phyloP scores from a whole-genome alignment of 225 moss, liverwort and hornwort genomes.

The Bryum argenteum region DNA sequence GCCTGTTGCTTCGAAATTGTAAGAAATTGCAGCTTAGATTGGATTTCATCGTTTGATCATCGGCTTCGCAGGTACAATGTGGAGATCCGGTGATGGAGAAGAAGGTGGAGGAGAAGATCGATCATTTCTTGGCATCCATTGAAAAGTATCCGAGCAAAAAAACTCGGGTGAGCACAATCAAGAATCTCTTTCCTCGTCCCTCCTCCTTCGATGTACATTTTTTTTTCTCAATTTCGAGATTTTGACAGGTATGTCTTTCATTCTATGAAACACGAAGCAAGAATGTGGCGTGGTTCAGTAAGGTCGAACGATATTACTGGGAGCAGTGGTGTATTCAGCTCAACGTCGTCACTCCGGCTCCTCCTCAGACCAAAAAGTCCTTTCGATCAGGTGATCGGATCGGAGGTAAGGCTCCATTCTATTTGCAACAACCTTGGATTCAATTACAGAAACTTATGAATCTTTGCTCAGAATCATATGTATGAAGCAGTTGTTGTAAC shows the following conservation, averaged over 20 bases:
- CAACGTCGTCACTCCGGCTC: slow-evolving; percentile 63
- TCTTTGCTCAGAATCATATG: too few relatives aligned
- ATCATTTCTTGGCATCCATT: slow-evolving; percentile 71
- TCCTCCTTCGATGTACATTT: neutral
- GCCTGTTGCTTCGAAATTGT: neutral
- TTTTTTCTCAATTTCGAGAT: slow-evolving; percentile 1
- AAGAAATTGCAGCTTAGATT: neutral
- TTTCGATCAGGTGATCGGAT: slow-evolving; percentile 44
- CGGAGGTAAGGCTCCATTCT: slow-evolving; percentile 32
- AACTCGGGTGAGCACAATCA: slow-evolving; percentile 51
- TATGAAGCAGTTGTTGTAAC: too few relatives aligned
- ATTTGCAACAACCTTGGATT: too few relatives aligned
- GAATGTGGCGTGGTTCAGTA: slow-evolving; percentile 81
- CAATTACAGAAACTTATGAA: too few relatives aligned
- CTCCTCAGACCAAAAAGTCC: slow-evolving; percentile 50
- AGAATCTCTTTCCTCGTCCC: too few relatives aligned
- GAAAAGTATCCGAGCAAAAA: slow-evolving; percentile 87
- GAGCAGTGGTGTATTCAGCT: slow-evolving; percentile 90
- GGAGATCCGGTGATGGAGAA: slow-evolving; percentile 69
- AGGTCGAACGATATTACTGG: slow-evolving; percentile 75
- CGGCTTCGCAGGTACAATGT: slow-evolving; percentile 55
- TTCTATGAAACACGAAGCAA: slow-evolving; percentile 87
- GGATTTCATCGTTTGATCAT: neutral
- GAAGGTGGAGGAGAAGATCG: slow-evolving; percentile 82
- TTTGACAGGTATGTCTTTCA: slow-evolving; percentile 68